Percentiles rank a stretch among this genome's conserved stretches.
Evolutionary conservation across 1,139 yeast species (phyloP).

Genomic region (Candida sp.): DNA sequence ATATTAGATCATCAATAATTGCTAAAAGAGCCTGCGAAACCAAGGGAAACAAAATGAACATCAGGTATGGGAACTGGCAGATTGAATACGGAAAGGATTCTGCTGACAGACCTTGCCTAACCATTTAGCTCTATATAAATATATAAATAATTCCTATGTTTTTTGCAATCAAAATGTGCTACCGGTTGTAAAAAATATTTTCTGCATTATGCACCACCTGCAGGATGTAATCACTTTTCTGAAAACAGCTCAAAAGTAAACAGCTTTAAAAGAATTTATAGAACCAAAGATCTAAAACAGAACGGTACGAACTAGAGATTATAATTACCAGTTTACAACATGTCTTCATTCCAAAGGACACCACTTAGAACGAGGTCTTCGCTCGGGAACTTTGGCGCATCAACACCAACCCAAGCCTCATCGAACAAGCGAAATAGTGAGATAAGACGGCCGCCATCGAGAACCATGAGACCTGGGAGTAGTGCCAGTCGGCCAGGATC

Average conservation of each 20-base stretch:
- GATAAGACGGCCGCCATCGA: constrained; percentile 5
- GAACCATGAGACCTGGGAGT: constrained; percentile 6
- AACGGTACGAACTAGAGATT: too few relatives aligned
- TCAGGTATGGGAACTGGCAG: constrained; percentile 58
- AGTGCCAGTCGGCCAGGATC: constrained; percentile 4
- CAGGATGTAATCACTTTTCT: neutral
- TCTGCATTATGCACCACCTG: neutral
- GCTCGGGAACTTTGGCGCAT: constrained; percentile 11
- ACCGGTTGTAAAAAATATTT: neutral
- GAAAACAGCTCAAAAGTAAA: neutral
- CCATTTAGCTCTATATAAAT: too few relatives aligned
- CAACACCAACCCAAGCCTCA: constrained; percentile 5
- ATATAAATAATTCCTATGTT: too few relatives aligned
- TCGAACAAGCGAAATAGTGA: constrained; percentile 2
- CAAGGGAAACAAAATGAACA: constrained; percentile 31
- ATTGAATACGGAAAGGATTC: constrained; percentile 69
- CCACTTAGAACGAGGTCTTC: constrained; percentile 23
- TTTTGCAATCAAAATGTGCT: neutral
- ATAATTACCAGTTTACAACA: constrained; percentile 1
- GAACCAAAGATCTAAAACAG: neutral
- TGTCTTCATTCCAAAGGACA: constrained; percentile 16
- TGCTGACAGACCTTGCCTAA: constrained; percentile 49
- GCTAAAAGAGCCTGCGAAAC: constrained; percentile 49
- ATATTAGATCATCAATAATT: constrained; percentile 59
- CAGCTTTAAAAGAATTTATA: neutral